Conservation (phyloP, 192 early-diverging fungal genomes). For the Rhizophagus clarus region DNA sequence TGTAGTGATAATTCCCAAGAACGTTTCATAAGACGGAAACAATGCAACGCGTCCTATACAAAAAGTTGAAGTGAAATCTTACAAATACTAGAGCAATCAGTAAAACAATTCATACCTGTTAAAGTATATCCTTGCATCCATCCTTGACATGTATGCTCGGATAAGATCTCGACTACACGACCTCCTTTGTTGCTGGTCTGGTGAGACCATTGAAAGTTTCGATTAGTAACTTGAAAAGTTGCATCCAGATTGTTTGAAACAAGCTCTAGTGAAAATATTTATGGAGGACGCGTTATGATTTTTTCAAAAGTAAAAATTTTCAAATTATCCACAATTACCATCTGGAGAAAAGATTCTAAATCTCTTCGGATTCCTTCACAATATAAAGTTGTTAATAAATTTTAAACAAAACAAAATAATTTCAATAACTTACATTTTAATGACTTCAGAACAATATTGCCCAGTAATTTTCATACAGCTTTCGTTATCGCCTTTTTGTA, state of each 20-base stretch:
- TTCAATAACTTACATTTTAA: not conserved
- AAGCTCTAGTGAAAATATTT: slow-evolving; percentile 4
- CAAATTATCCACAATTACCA: slow-evolving; percentile 11
- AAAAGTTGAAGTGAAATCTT: not conserved
- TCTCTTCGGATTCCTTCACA: slow-evolving; percentile 35
- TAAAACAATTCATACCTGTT: slow-evolving; percentile 29
- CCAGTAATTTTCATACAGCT: slow-evolving; percentile 1
- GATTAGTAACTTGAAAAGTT: slow-evolving; percentile 40
- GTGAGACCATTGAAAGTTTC: slow-evolving; percentile 48
- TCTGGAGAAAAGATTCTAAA: slow-evolving; percentile 51
- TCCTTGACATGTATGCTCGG: slow-evolving; percentile 49
- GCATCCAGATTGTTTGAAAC: slow-evolving; percentile 43
- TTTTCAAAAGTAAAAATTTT: too few species aligned
- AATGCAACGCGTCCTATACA: slow-evolving; percentile 31
- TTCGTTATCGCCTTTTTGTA: slow-evolving; percentile 31
- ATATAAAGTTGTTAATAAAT: not conserved
- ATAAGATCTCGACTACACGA: slow-evolving; percentile 46
- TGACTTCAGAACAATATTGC: not conserved
- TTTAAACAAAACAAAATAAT: not conserved
- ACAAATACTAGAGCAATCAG: not conserved
- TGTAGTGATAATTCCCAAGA: slow-evolving; percentile 43
- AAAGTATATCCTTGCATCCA: slow-evolving; percentile 52
- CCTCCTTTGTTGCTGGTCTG: slow-evolving; percentile 34
- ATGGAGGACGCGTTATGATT: not conserved
- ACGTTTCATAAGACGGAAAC: slow-evolving; percentile 49